phyloP scores from a whole-genome alignment of 2,329 filamentous ascomycete genomes.

The Fusarium dlaminii region DNA sequence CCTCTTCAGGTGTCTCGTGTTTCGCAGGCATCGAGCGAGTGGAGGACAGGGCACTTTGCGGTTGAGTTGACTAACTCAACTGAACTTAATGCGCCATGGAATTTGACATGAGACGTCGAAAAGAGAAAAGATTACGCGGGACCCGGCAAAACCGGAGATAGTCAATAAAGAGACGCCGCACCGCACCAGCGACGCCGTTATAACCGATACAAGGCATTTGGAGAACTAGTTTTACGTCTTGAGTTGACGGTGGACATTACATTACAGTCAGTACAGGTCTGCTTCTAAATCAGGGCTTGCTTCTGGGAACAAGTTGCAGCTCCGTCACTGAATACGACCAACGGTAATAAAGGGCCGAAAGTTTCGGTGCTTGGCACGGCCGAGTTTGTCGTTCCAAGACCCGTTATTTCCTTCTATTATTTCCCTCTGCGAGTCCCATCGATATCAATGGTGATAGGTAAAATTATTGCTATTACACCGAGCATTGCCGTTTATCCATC shows the following conservation, averaged over 20 bases:
- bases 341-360: slow-evolving; percentile 22
- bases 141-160: slow-evolving; percentile 41
- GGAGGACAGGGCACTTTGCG: slow-evolving; percentile 11
- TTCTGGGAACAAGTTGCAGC: slow-evolving; percentile 3
- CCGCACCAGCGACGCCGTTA: slow-evolving; percentile 31
- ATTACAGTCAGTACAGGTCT: background rate
- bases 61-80: slow-evolving; percentile 4
- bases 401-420: slow-evolving; percentile 15
- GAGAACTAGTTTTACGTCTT: slow-evolving; percentile 7
- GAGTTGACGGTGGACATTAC: slow-evolving; percentile 7
- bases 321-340: background rate
- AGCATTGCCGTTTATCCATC: background rate
- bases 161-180: slow-evolving; percentile 4
- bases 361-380: slow-evolving; percentile 37
- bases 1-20: background rate
- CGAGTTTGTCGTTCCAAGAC: slow-evolving; percentile 33
- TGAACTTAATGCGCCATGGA: slow-evolving; percentile 3
- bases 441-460: background rate
- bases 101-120: slow-evolving; percentile 18
- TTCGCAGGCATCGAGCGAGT: background rate
- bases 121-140: slow-evolving; percentile 36
- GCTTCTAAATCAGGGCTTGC: background rate
- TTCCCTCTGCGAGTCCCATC: background rate
- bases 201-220: slow-evolving; percentile 19
- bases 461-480: slow-evolving; percentile 1